Conservation (phyloP, 306 rosid species). For the Gastrolobium villosum region DNA sequence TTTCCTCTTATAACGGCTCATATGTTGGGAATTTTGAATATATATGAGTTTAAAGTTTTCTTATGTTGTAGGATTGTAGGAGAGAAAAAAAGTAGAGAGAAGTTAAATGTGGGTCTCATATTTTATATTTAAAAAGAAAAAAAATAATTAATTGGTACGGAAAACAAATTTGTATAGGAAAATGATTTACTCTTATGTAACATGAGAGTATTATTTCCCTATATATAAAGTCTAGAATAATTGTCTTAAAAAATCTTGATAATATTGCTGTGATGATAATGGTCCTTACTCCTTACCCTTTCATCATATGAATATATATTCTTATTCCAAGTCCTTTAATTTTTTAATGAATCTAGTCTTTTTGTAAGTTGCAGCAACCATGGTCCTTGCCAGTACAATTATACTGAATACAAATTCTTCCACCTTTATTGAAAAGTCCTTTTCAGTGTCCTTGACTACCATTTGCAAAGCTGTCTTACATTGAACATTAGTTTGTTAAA, state of each 20-base stretch:
- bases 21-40: not conserved
- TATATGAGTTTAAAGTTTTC: too few species aligned
- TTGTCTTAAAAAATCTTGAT: not conserved
- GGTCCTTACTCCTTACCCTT: not conserved
- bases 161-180: too few species aligned
- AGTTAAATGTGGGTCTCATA: too few species aligned
- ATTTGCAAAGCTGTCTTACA: not conserved
- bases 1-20: not conserved
- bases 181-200: too few species aligned
- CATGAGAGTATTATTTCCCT: too few species aligned
- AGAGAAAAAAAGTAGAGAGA: too few species aligned
- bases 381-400: slow-evolving; percentile 22
- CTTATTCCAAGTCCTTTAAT: not conserved
- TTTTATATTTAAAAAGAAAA: too few species aligned
- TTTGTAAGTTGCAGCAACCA: slow-evolving; percentile 26
- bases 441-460: not conserved
- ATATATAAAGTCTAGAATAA: not conserved
- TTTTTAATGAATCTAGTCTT: not conserved
- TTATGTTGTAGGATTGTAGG: too few species aligned
- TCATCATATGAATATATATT: not conserved
- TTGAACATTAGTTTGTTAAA: not conserved
- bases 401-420: slow-evolving; percentile 19
- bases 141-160: too few species aligned
- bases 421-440: slow-evolving; percentile 30
- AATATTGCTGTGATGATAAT: not conserved